phyloP scores from a whole-genome alignment of 2,329 filamentous ascomycete species.

The Pestalotiopsis sp. region DNA sequence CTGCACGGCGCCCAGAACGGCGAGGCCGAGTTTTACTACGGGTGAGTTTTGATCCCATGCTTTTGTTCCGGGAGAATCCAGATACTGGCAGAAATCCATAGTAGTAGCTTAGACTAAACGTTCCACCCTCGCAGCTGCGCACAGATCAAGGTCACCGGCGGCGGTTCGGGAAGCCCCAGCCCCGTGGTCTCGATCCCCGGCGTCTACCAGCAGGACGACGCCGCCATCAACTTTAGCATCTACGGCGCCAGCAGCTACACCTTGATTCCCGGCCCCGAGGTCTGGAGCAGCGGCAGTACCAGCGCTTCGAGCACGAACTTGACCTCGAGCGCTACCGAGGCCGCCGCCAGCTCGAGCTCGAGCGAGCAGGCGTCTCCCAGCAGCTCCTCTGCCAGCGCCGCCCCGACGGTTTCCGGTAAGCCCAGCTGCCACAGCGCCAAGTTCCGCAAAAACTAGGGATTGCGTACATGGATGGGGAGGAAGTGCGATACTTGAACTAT shows the following conservation, averaged over 20 bases:
- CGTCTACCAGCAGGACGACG: slow-evolving; percentile 41
- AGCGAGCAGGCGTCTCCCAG: no score
- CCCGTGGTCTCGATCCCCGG: slow-evolving; percentile 38
- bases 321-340: no score
- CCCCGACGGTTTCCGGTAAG: no score
- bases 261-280: neutral
- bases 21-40: neutral
- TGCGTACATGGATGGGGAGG: no score
- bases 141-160: slow-evolving; percentile 47
- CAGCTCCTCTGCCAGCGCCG: no score
- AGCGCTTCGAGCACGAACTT: no score
- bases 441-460: no score
- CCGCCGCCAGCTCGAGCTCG: no score
- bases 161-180: slow-evolving; percentile 31
- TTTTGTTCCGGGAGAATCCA: slow-evolving; percentile 43
- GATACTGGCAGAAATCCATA: slow-evolving; percentile 35
- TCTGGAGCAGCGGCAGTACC: neutral
- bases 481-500: no score
- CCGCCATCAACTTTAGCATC: slow-evolving; percentile 22
- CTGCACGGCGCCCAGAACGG: neutral
- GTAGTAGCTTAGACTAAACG: neutral
- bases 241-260: neutral
- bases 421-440: no score
- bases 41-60: neutral
- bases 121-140: slow-evolving; percentile 35